Evolutionary conservation across 2,329 filamentous ascomycete species (phyloP).

Genomic region (Fusarium falciforme): DNA sequence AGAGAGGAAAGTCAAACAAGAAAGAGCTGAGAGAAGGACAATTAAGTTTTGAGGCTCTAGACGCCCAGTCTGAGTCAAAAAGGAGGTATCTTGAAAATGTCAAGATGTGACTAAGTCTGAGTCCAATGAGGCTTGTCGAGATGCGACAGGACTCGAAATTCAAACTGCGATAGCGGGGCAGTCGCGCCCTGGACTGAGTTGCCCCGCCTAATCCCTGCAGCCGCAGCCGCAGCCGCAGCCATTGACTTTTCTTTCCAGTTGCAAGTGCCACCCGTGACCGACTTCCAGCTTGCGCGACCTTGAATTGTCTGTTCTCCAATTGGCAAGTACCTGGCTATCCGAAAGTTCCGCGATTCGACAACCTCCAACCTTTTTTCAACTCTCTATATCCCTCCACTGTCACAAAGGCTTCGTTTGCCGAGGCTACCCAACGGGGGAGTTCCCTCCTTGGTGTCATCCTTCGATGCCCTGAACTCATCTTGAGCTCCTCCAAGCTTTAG

Average conservation of each 20-base stretch:
- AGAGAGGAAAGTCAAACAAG: neutral
- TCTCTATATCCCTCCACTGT: neutral
- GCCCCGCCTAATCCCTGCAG: conserved; percentile 46
- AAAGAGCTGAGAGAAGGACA: neutral
- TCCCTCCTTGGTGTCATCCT: neutral
- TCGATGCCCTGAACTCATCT: neutral
- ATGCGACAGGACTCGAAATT: conserved; percentile 22
- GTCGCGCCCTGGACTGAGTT: conserved; percentile 19
- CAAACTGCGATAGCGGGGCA: conserved; percentile 42
- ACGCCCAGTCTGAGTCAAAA: conserved; percentile 31
- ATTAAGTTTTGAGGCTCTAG: neutral
- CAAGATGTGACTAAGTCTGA: conserved; percentile 32
- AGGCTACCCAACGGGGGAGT: neutral
- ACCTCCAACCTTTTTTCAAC: conserved; percentile 1
- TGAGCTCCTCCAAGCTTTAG: neutral
- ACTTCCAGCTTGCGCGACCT: conserved; percentile 23
- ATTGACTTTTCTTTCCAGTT: conserved; percentile 15
- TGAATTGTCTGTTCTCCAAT: conserved; percentile 8
- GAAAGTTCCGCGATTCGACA: conserved; percentile 9
- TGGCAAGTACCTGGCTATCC: conserved; percentile 24
- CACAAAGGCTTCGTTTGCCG: neutral
- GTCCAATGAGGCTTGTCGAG: conserved; percentile 20
- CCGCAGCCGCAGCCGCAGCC: neutral
- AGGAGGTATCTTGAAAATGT: conserved; percentile 22
- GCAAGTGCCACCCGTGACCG: conserved; percentile 44